phyloP scores from a whole-genome alignment of 2,329 filamentous ascomycete species.

The Hyphodiscus sp. region DNA sequence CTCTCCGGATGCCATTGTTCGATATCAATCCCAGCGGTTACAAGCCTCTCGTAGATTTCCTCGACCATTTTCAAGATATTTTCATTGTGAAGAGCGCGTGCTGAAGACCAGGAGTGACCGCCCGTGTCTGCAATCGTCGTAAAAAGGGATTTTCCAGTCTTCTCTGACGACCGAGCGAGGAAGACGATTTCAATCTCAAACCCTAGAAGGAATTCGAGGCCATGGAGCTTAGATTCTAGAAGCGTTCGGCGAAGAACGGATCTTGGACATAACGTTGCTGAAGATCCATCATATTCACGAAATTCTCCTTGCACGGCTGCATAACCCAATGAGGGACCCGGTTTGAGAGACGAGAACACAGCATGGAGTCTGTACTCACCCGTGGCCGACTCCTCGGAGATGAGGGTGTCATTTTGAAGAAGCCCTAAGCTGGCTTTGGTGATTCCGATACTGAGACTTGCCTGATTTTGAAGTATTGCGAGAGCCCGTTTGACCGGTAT shows the following conservation, averaged over 20 bases:
- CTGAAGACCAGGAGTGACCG: constrained; percentile 66
- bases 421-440: constrained; percentile 59
- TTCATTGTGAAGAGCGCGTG: constrained; percentile 55
- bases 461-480: constrained; percentile 35
- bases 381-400: constrained; percentile 46
- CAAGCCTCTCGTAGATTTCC: constrained; percentile 57
- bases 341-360: constrained; percentile 55
- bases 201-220: constrained; percentile 58
- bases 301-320: constrained; percentile 64
- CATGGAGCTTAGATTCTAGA: constrained; percentile 42
- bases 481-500: constrained; percentile 56
- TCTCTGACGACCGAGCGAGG: constrained; percentile 37
- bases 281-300: constrained; percentile 45
- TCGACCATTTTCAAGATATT: constrained; percentile 52
- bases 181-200: constrained; percentile 82
- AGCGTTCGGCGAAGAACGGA: constrained; percentile 51
- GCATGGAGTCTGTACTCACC: constrained; percentile 63
- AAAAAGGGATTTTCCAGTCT: constrained; percentile 27
- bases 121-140: constrained; percentile 44
- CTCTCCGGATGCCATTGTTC: constrained; percentile 72
- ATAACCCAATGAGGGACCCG: constrained; percentile 52
- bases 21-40: constrained; percentile 55
- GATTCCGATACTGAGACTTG: constrained; percentile 45
- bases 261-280: constrained; percentile 56
- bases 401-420: constrained; percentile 58